Percentiles rank a stretch among this genome's conserved stretches.
phyloP scores from a whole-genome alignment of 768 basidiomycete genomes.

The Lanmaoa rubissima region DNA sequence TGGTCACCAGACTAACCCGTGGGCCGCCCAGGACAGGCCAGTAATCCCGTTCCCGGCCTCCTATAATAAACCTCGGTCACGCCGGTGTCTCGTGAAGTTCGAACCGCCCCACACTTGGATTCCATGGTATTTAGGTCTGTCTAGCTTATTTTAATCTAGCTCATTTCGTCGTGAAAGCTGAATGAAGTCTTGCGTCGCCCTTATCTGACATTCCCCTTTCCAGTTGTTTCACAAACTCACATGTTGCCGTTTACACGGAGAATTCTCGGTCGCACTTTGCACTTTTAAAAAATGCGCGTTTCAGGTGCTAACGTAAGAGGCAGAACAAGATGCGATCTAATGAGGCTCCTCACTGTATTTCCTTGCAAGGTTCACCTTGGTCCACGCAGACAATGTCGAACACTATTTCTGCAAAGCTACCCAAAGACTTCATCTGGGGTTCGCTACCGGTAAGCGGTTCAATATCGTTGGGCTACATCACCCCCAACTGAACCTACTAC shows the following conservation, averaged over 20 bases:
- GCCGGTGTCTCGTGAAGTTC: background rate
- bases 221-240: background rate
- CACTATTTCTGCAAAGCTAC: slow-evolving; percentile 42
- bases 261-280: slow-evolving; percentile 41
- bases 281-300: slow-evolving; percentile 31
- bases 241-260: slow-evolving; percentile 33
- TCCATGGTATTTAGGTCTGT: no score
- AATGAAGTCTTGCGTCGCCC: background rate
- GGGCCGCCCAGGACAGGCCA: background rate
- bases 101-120: background rate
- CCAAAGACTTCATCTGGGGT: slow-evolving; percentile 65
- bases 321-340: background rate
- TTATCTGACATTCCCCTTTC: background rate
- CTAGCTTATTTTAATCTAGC: background rate
- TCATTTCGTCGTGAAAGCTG: background rate
- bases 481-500: background rate
- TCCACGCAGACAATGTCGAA: slow-evolving; percentile 19
- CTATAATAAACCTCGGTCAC: background rate
- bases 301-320: background rate
- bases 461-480: background rate
- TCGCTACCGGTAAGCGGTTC: slow-evolving; percentile 57
- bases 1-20: no score
- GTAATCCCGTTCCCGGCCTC: background rate
- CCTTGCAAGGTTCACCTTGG: background rate
- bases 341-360: background rate